Evolutionary conservation across 2,329 filamentous ascomycete genomes (phyloP).

Genomic region (Tricladium varicosporioides): DNA sequence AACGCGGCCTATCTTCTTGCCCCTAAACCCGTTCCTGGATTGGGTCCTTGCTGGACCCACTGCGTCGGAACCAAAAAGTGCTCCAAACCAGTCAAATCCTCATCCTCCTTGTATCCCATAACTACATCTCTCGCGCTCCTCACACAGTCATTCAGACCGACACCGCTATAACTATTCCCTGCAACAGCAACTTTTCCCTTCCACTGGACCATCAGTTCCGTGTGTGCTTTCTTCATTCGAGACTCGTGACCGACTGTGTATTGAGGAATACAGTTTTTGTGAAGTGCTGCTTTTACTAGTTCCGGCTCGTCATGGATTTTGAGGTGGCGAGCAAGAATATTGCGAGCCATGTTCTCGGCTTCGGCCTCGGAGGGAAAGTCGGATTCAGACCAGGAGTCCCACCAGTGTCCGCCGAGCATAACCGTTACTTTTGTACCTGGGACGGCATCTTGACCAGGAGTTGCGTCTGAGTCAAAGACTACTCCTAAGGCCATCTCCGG

Average conservation of each 20-base stretch:
- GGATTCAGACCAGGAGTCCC: conserved; percentile 49
- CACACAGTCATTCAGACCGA: conserved; percentile 53
- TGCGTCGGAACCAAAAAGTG: conserved; percentile 23
- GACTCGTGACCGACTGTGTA: conserved; percentile 72
- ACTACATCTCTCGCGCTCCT: conserved; percentile 54
- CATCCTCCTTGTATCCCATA: conserved; percentile 37
- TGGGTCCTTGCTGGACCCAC: not conserved
- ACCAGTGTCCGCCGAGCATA: conserved; percentile 93
- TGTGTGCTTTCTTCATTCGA: conserved; percentile 30
- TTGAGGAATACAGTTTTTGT: conserved; percentile 82
- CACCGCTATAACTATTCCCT: conserved; percentile 47
- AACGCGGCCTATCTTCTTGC: no score
- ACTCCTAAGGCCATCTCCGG: conserved; percentile 84
- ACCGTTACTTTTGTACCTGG: conserved; percentile 83
- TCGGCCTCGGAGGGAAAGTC: no score
- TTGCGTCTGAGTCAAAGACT: conserved; percentile 71
- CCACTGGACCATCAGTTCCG: conserved; percentile 31
- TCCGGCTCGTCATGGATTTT: conserved; percentile 61
- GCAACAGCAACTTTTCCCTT: conserved; percentile 38
- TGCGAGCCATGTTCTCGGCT: conserved; percentile 57
- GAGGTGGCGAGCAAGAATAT: conserved; percentile 71
- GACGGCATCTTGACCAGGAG: conserved; percentile 51
- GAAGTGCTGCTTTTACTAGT: conserved; percentile 58
- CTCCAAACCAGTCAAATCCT: conserved; percentile 39
- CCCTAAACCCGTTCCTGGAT: not conserved